Evolutionary conservation across 2,329 filamentous ascomycete genomes (phyloP), one percentile per base, ranked within the genome.

Genomic region (Penicillium nordicum): DNA sequence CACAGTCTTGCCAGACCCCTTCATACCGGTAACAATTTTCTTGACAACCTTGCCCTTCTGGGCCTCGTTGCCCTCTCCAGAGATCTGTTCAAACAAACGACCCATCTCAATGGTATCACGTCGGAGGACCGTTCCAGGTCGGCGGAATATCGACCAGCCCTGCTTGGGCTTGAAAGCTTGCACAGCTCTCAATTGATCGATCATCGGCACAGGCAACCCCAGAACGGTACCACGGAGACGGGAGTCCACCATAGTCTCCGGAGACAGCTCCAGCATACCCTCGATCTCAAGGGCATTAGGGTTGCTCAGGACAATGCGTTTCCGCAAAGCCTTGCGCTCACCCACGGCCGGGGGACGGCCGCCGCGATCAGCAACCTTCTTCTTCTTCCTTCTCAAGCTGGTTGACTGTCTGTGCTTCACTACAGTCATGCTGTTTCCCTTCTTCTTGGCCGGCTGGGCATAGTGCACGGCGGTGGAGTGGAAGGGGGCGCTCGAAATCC

Each of bases 91-190:
- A 66, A 96, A 81, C 63, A 81, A 79, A 65, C 78, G 79, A n/a
- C 84, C 82, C 67, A 97, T 67, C 58, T 89, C 82, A 40, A 89
- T 78, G n/a, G 88, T 89, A 79, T 97, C 90, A 56, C 83, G 80
- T 65, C 92, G 84, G 60, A 96, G 78, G 70, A 99, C 78, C 52
- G 88, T 84, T 54, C 89, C 89, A 27, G 94, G 94, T 63, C 86
- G 83, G 65, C 90, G 80, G 76, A 97, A 99, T 67, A 96, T 78
- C 57, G 82, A 84, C 92, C 94, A 99, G 62, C 84, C 86, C 80
- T 97, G 94, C 25, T 86, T 89, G 23, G 86, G 81, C 82, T 96
- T 96, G 81, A 99, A 99, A 4, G 90, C 92, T 70, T 96, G 90
- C 52, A 89, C 81, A n/a, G 86, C 83, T 67, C 92, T 84, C 77